Base-by-base conservation (phyloP, 2,329 filamentous ascomycete genomes). In the Thielaviopsis cerberus region DNA sequence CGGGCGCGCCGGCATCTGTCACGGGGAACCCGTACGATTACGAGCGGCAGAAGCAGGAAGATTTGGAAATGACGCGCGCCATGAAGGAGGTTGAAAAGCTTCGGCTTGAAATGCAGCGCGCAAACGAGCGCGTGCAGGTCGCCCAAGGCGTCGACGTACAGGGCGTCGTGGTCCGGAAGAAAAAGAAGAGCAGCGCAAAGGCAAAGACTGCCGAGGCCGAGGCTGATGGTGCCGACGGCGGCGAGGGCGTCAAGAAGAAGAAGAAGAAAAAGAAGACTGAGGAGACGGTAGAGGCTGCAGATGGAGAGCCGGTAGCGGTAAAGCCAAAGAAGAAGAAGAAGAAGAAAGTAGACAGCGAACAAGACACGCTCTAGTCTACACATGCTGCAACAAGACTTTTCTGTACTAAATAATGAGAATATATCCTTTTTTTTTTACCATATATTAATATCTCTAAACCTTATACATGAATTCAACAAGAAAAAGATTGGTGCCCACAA, bases 11-110 rank as follows among this genome's bases (percentile, higher is more conserved):
- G 23, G 17, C 57, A 20, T 45, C 45, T 6, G 27, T n/a, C n/a
- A n/a, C 64, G 54, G 63, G 67, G n/a, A 67, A 64, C 51, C 63
- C 64, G 41, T 66, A 66, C 0, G 80, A 86, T 59, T 76, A 81
- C 55, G 85, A 88, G 65, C 75, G 76, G 56, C 79, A 83, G 62
- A 79, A 84, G 66, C 80, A 79, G 17, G 88, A 94, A 66, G 89
- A 96, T 61, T 82, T 80, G 1, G 90, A 96, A 70, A 94, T 96
- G 88, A 82, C 81, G 51, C 82, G 81, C 65, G 92, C 91, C 8
- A 82, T 96, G 75, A 83, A 84, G 68, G 87, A 96, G 68, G 86
- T 98, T 2, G 91, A 97, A 72, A 77, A 83, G 55, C 72, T 94
- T 60, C 77, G 92, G 56, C 73, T 96, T 59, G 88, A 95, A 70